phyloP scores from a whole-genome alignment of 2,329 filamentous ascomycete genomes.

The Aspergillus candidus region DNA sequence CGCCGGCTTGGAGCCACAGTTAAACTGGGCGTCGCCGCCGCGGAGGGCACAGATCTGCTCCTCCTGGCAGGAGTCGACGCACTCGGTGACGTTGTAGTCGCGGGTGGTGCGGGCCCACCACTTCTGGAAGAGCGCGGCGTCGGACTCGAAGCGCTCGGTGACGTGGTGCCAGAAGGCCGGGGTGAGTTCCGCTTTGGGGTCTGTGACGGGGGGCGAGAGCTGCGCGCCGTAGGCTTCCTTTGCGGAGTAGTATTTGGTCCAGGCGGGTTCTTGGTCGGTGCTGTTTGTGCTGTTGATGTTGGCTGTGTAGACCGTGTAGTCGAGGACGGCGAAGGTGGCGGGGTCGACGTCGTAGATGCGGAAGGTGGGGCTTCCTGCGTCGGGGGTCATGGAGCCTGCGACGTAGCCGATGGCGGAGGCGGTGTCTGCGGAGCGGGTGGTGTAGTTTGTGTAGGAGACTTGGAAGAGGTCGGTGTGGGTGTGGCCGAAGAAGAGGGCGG shows the following conservation, averaged over 20 bases:
- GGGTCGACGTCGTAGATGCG: conserved; percentile 55
- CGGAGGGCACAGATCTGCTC: conserved; percentile 49
- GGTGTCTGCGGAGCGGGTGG: conserved; percentile 34
- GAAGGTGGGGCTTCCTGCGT: conserved; percentile 52
- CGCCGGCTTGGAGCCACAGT: conserved; percentile 36
- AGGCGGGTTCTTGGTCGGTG: conserved; percentile 36
- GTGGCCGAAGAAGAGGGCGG: conserved; percentile 53
- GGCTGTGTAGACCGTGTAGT: conserved; percentile 50
- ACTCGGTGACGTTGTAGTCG: conserved; percentile 39
- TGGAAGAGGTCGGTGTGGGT: conserved; percentile 55
- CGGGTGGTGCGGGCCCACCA: conserved; percentile 47
- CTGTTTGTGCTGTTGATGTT: conserved; percentile 40
- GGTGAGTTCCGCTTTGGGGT: conserved; percentile 42
- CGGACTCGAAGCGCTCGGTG: conserved; percentile 43
- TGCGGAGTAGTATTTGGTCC: conserved; percentile 53
- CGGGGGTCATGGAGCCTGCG: conserved; percentile 50
- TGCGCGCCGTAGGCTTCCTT: conserved; percentile 49
- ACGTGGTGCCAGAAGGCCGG: conserved; percentile 57
- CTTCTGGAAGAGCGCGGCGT: conserved; percentile 41
- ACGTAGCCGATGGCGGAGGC: conserved; percentile 51
- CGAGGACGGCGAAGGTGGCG: conserved; percentile 50
- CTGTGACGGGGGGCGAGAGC: conserved; percentile 38
- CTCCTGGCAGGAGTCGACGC: conserved; percentile 40
- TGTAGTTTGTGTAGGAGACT: conserved; percentile 49
- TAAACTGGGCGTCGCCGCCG: conserved; percentile 49